Evolutionary conservation across 2,329 filamentous ascomycete genomes (phyloP).

Genomic region (Didymella glomerata): DNA sequence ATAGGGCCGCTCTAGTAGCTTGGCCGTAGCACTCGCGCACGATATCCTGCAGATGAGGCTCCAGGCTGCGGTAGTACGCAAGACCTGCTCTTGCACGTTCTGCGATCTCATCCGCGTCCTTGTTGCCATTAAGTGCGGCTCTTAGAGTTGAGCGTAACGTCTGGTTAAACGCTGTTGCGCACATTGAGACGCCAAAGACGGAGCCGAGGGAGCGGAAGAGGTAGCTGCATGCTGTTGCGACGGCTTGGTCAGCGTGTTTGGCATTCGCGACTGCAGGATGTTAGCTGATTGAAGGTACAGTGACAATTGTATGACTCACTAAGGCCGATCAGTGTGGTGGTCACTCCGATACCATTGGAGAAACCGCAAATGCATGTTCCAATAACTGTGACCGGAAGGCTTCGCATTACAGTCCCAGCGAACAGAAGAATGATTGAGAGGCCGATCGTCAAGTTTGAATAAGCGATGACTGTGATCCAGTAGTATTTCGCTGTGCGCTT

Average conservation of each 20-base stretch:
- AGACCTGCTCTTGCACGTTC: conserved; percentile 74
- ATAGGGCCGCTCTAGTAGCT: conserved; percentile 62
- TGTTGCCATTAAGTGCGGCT: conserved; percentile 62
- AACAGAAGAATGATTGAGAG: conserved; percentile 65
- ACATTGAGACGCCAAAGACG: conserved; percentile 72
- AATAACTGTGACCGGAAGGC: conserved; percentile 61
- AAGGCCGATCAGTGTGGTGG: conserved; percentile 74
- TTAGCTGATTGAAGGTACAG: conserved; percentile 4
- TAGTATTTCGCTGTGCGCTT: conserved; percentile 76
- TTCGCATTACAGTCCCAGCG: conserved; percentile 62
- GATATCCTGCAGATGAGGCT: conserved; percentile 65
- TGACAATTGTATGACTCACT: conserved; percentile 50
- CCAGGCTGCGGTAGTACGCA: conserved; percentile 71
- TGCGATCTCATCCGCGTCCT: conserved; percentile 71
- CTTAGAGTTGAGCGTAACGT: conserved; percentile 67
- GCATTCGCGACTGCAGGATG: conserved; percentile 69
- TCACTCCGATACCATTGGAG: conserved; percentile 69
- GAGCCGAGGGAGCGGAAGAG: conserved; percentile 78
- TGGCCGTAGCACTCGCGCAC: conserved; percentile 73
- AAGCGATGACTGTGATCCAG: conserved; percentile 69
- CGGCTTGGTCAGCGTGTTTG: conserved; percentile 71
- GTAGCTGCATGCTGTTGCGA: conserved; percentile 81
- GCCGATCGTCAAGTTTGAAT: conserved; percentile 63
- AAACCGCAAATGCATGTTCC: conserved; percentile 65
- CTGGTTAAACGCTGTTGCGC: conserved; percentile 76